A percentile compares a stretch with the other conserved stretches of the same genome.
Conservation (phyloP, 202 grass and related monocot genomes). For the Hordeum pubiflorum region DNA sequence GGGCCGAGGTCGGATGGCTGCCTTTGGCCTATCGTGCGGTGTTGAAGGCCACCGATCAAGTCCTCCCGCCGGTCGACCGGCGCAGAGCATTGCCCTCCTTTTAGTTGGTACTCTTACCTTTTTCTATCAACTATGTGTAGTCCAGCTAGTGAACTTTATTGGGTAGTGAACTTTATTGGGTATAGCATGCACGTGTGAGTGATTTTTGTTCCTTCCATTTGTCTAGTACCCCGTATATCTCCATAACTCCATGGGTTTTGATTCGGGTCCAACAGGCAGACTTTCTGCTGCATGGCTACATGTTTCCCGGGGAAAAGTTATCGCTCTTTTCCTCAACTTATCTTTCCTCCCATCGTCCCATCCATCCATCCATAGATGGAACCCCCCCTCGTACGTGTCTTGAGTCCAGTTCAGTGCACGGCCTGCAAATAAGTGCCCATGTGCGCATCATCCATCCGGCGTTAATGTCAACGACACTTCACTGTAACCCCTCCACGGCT, state of each 20-base stretch:
- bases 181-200: too few species aligned
- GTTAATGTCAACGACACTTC: slow-evolving; percentile 18
- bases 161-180: too few species aligned
- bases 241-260: background rate
- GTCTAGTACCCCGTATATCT: background rate
- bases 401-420: background rate
- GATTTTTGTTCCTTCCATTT: too few species aligned
- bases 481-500: background rate
- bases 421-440: background rate
- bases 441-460: background rate
- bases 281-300: background rate
- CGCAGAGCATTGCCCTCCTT: too few species aligned
- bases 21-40: too few species aligned
- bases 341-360: background rate
- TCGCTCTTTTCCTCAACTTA: background rate
- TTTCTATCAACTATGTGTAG: too few species aligned
- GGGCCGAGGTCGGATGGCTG: too few species aligned
- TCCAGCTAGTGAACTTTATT: too few species aligned
- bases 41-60: too few species aligned
- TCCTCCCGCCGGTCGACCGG: too few species aligned
- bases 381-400: background rate
- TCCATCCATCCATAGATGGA: background rate
- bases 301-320: background rate
- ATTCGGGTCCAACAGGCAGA: background rate
- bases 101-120: too few species aligned